Base-by-base conservation (phyloP, 176 grass and related monocot genomes). In the Phyllostachys edulis region DNA sequence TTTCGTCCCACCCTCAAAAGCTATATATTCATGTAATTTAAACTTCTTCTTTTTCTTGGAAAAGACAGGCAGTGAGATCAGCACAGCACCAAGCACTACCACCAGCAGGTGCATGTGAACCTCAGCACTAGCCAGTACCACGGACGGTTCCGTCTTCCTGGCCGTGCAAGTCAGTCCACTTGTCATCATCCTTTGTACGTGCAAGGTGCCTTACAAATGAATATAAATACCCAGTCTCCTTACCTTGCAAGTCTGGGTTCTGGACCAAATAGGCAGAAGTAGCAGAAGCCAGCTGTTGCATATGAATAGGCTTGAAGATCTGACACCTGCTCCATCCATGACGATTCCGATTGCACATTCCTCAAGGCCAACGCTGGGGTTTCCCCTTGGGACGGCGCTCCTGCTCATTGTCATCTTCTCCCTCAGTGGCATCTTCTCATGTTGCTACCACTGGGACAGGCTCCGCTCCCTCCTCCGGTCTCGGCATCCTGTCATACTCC, bases 381-480 rank as follows among this genome's bases (percentile, higher is more conserved):
- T 97, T 67, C 92, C 95, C 39, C 72, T 97, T 0, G 95, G 95
- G 21, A 97, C 92, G 26, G 92, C 92, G 26, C 89, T 97, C 63
- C 81, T 97, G 27, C 87, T 97, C 39, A 63, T 94, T 38, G 92
- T 94, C 79, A 97, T 94, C 76, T 97, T 97, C 77, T 93, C 90
- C 60, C 95, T 97, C 71, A 97, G 95, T 24, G 90, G 92, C 63
- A 77, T 94, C 82, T 90, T 97, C 89, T 94, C 95, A 0, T 92
- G 95, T 11, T 97, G 95, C 71, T 97, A 97, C 71, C 95, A 97
- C 87, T 97, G 95, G 95, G 95, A 97, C 84, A 97, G 89, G 87
- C 87, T 97, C 64, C 90, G 90, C 0, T 69, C 91, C 80, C 73
- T 97, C 66, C 71, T 90, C 59, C 67, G 75, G 52, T 89, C 84